These are phyloP conservation scores for Simplicillium sp. DNA, from an alignment of 2,329 filamentous ascomycete genomes.

Conservation along the genomic window DNA sequence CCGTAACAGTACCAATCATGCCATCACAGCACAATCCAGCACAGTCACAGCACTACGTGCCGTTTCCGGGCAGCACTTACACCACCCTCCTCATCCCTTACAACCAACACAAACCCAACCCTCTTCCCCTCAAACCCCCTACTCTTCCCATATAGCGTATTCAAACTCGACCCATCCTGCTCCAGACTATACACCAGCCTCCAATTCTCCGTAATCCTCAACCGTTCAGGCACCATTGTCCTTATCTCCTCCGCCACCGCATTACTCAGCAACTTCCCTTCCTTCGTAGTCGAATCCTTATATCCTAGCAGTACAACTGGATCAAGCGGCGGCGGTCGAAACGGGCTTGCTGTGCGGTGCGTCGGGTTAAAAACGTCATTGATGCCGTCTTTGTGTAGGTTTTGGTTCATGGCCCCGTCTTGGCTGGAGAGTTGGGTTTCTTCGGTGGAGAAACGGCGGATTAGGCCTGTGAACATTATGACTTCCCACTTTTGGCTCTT, in stretches of 20 bases:
- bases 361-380: conserved; percentile 44
- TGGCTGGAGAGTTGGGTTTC: conserved; percentile 20
- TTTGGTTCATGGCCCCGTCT: conserved; percentile 15
- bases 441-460: conserved; percentile 56
- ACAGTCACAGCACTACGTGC: too few species aligned
- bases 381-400: conserved; percentile 33
- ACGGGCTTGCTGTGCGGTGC: conserved; percentile 59
- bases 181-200: conserved; percentile 79
- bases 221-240: conserved; percentile 72
- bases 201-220: conserved; percentile 86
- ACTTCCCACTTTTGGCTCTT: too few species aligned
- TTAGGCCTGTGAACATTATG: conserved; percentile 51
- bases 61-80: conserved; percentile 38
- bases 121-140: conserved; percentile 57
- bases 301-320: conserved; percentile 65
- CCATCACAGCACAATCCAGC: too few species aligned
- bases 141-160: conserved; percentile 76
- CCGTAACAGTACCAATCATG: too few species aligned
- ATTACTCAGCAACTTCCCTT: conserved; percentile 57
- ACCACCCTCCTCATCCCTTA: conserved; percentile 66
- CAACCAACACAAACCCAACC: conserved; percentile 82
- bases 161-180: conserved; percentile 79
- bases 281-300: conserved; percentile 45
- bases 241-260: conserved; percentile 87
- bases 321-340: conserved; percentile 81